Base-by-base conservation (phyloP, 192 early-diverging fungal species). In the Coemansia sp. region DNA sequence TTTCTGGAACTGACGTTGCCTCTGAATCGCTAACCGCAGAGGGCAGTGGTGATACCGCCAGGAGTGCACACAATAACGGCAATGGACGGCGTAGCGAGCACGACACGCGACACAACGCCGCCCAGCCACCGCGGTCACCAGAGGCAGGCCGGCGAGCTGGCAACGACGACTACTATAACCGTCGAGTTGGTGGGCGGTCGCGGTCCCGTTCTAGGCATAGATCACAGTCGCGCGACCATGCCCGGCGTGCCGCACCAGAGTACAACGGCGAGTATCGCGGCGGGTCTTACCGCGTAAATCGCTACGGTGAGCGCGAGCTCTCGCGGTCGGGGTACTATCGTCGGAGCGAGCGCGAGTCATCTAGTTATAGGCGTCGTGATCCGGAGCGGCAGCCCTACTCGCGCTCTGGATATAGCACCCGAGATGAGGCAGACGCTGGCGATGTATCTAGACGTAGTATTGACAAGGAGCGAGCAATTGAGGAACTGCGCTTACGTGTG, bases 381-480 rank as follows among this genome's bases (percentile, higher is more conserved):
- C 41, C 73, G 24, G 80, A 70, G 40, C 66, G 80, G 52, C 52
- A 46, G 29, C 41, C 68, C 11, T 77, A 82, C 43, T 47, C 75
- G 36, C 67, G 75, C 5, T 29, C 68, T 1, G 72, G 68, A 36
- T 77, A 77, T 16, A 34, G 61, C 5, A 44, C 52, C 2, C 51
- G 81, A 2, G 76, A 72, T 0, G 76, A 75, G 22, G 34, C 36
- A 5, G 70, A 62, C 16, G 70, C 60, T 15, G 81, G 73, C 24
- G 77, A 75, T 29, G 18, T 34, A 24, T 67, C 29, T 33, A 59
- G 59, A n/a, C 76, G 81, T 3, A 77, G 67, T 33, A 62, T 78
- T 3, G 81, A 78, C 51, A 84, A 84, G 61, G 81, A 84, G 5
- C 57, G 76, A 1, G 81, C 81, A 0, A 84, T 84, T 51, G 81